Base-by-base conservation (phyloP, 2,329 filamentous ascomycete species). In the Neopestalotiopsis rosae region DNA sequence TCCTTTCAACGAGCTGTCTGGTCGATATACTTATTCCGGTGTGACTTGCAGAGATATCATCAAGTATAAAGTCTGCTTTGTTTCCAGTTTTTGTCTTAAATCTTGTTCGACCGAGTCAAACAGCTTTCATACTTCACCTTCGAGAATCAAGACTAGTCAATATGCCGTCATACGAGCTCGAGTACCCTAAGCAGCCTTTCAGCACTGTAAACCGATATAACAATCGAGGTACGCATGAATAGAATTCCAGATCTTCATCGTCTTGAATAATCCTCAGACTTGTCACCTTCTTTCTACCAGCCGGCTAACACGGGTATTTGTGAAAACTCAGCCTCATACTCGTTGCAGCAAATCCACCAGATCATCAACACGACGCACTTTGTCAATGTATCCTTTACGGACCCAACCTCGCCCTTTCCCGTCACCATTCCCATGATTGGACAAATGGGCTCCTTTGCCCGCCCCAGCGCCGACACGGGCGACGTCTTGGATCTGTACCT, bases 341-440 rank as follows among this genome's bases (percentile, higher is more conserved):
- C 93, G 68, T 86, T 92, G 65, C 84, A 89, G 62, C 88, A 90
- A 7, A 93, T 97, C 76, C 92, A 97, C 79, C 78, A 81, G 69
- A 92, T 97, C 75, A 84, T 97, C 80, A 94, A 95, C 80, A 85
- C 85, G 24, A 88, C 88, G n/a, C 89, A 89, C 49, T 87, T 97
- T 64, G 85, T 96, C 17, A 91, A 97, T 81, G 90, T 97, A 74
- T 94, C 93, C 71, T 97, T 97, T 85, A 88, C 86, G 65, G 81
- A 86, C 4, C 83, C 86, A 0, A 81, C 84, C 59, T 88, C 90
- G 66, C 90, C 92, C 1, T 96, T 95, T 76, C 93, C 94, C 3
- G 88, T 89, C 65, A 90, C 91, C 67, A 86, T 97, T 1, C 94
- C 94, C 70, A 95, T 97, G 93, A 93, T 97, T 75, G 93, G 93